Base-by-base conservation (phyloP, 768 basidiomycete species). In the Mycena polygramma region DNA sequence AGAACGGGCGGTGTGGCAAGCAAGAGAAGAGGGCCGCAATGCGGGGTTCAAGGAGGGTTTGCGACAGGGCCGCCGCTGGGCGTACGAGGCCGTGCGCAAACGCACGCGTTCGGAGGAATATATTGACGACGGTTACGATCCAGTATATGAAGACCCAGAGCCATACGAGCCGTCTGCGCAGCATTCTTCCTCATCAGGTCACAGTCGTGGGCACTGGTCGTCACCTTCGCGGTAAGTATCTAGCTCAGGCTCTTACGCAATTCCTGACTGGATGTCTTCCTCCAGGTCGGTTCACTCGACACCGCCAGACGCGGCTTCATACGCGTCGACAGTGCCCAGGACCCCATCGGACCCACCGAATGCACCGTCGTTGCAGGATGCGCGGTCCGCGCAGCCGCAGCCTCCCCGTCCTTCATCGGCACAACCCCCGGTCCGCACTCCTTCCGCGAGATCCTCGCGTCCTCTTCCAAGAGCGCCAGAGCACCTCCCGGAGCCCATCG, bases 21-120 rank as follows among this genome's bases (percentile, higher is more conserved):
- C 91, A 1, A 82, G 86, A 63, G 89, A 91, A 64, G 89, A 91
- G 73, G 90, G 90, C 5, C 82, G 89, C 63, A 83, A 77, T 74
- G 78, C 78, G 79, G 91, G 73, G 78, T 87, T 80, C 79, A 86
- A 79, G 83, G 85, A 81, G 83, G 91, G 72, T 61, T 84, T 82
- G 76, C 77, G 66, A 24, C 30, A 68, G 26, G 73, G 68, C 13
- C 68, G 69, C 10, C 68, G 68, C 48, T 66, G 39, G 68, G 72
- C 72, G 8, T 59, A 41, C 17, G 71, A 64, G 20, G 49, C 67
- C 26, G 49, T 65, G 20, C 66, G 53, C 11, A 53, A 26, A 11
- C 71, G 54, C 11, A 48, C 17, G 15, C 71, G 41, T 11, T 45
- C 22, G 52, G 62, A 62, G 6, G 62, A 62, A 15, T 65, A 61